phyloP scores from a whole-genome alignment of 2,329 filamentous ascomycete genomes.

The Hypomyces perniciosus region DNA sequence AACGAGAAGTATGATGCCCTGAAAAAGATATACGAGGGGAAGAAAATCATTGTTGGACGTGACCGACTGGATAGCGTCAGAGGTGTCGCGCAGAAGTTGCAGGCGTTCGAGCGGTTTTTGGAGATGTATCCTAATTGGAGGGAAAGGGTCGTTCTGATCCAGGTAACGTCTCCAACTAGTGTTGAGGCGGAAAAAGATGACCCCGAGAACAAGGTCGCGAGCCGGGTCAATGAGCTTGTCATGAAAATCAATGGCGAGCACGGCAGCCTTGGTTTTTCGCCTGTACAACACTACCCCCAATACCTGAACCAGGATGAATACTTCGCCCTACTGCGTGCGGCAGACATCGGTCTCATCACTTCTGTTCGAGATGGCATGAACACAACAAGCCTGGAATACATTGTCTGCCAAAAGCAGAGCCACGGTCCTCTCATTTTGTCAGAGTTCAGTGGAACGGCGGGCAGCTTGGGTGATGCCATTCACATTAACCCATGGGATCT shows the following conservation, averaged over 20 bases:
- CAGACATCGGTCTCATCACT: slow-evolving; percentile 89
- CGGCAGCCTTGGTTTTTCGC: slow-evolving; percentile 81
- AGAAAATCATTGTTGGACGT: slow-evolving; percentile 91
- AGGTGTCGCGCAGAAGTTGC: slow-evolving; percentile 91
- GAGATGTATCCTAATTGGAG: slow-evolving; percentile 88
- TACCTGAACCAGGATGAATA: slow-evolving; percentile 88
- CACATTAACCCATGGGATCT: slow-evolving; percentile 98
- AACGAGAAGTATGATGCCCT: slow-evolving; percentile 69
- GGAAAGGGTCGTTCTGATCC: slow-evolving; percentile 86
- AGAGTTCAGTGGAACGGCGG: slow-evolving; percentile 92
- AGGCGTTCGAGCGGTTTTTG: slow-evolving; percentile 89
- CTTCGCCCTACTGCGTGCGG: slow-evolving; percentile 84
- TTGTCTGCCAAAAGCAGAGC: slow-evolving; percentile 82
- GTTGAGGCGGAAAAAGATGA: slow-evolving; percentile 74
- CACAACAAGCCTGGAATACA: slow-evolving; percentile 90
- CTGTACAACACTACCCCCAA: slow-evolving; percentile 91
- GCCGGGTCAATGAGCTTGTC: slow-evolving; percentile 84
- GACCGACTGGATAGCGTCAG: slow-evolving; percentile 90
- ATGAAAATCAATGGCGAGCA: slow-evolving; percentile 87
- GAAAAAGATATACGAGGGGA: slow-evolving; percentile 72
- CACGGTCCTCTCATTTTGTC: slow-evolving; percentile 88
- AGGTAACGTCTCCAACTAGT: slow-evolving; percentile 84
- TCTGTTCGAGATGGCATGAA: slow-evolving; percentile 98
- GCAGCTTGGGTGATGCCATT: slow-evolving; percentile 76
- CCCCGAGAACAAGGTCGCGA: slow-evolving; percentile 72